Evolutionary conservation across 768 basidiomycete genomes (phyloP).

Genomic region (Suillus decipiens): DNA sequence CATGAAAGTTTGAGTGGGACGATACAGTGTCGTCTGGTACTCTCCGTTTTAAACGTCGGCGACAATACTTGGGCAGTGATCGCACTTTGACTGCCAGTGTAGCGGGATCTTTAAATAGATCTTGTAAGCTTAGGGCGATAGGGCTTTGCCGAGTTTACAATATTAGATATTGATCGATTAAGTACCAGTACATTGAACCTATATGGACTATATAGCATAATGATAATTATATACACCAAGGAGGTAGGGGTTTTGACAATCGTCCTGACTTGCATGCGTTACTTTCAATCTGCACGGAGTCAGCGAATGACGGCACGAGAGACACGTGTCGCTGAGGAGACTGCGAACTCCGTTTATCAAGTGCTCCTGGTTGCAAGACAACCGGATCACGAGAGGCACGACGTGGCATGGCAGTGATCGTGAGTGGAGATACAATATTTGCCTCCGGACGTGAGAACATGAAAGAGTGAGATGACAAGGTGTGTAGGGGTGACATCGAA

Average conservation of each 20-base stretch:
- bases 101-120: neutral
- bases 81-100: neutral
- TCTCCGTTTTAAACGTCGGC: neutral
- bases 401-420: neutral
- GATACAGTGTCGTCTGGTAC: neutral
- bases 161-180: neutral
- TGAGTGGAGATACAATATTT: neutral
- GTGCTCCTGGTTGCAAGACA: slow-evolving; percentile 1
- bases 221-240: slow-evolving; percentile 15
- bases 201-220: neutral
- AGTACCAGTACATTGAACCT: neutral
- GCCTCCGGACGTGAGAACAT: neutral
- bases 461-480: neutral
- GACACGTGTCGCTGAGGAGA: neutral
- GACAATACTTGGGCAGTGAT: neutral
- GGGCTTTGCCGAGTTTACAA: neutral
- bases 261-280: slow-evolving; percentile 22
- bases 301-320: neutral
- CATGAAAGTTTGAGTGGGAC: neutral
- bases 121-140: neutral
- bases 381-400: neutral
- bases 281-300: neutral
- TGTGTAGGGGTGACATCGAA: neutral
- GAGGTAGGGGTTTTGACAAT: slow-evolving; percentile 30
- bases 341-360: neutral